phyloP scores from a whole-genome alignment of 164 flowering plant genomes.

The Amborella trichopoda region DNA sequence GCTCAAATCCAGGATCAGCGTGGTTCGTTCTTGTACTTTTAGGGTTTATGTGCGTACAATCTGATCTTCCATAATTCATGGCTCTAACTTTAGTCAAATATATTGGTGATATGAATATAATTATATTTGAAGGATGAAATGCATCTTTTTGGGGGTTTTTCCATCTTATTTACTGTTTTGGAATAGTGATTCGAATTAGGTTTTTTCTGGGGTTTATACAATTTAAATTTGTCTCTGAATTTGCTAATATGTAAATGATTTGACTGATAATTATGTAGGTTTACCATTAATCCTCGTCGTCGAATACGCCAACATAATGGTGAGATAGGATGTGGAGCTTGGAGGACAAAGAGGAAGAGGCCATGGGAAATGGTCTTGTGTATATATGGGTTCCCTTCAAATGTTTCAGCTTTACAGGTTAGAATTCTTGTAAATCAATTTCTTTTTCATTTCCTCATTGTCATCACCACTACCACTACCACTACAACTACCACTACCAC shows the following conservation, averaged over 20 bases:
- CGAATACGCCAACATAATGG: constrained; percentile 86
- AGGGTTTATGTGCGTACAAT: neutral
- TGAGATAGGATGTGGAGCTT: constrained; percentile 57
- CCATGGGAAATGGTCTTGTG: constrained; percentile 95
- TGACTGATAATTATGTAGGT: constrained; percentile 21
- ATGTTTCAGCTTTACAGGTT: constrained; percentile 85
- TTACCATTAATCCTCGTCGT: constrained; percentile 70
- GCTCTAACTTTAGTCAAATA: too few relatives aligned
- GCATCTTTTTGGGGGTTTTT: neutral
- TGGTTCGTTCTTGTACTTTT: neutral
- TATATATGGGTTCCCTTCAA: constrained; percentile 76
- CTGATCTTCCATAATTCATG: neutral
- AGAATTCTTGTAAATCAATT: too few relatives aligned
- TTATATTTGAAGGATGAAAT: neutral
- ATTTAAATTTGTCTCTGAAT: neutral
- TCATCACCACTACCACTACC: too few relatives aligned
- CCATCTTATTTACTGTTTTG: neutral
- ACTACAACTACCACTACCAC: too few relatives aligned
- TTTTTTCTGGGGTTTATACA: neutral
- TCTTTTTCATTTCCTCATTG: too few relatives aligned
- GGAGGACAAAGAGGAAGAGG: constrained; percentile 61
- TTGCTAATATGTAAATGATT: neutral
- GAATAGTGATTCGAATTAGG: neutral
- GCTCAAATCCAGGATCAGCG: neutral
- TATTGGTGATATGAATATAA: too few relatives aligned